phyloP scores from a whole-genome alignment of 2,329 filamentous ascomycete species.

The Cladosporium sp. region DNA sequence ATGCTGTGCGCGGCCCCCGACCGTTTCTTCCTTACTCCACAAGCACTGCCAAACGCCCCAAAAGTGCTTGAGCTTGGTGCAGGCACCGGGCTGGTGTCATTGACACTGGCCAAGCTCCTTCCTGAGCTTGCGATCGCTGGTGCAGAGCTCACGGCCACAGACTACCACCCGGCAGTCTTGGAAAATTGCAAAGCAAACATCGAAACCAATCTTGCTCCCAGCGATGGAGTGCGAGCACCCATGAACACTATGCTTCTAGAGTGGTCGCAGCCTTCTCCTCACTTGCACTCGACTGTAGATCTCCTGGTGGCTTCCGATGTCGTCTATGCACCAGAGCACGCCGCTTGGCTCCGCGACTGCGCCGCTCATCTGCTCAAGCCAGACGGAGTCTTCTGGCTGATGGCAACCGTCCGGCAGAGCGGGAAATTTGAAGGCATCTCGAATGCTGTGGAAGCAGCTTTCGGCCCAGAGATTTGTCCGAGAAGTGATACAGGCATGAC shows the following conservation, averaged over 20 bases:
- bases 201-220: not conserved
- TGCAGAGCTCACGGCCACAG: not conserved
- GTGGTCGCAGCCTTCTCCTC: not conserved
- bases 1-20: not conserved
- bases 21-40: not conserved
- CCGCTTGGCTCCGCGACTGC: not conserved
- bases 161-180: not conserved
- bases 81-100: not conserved
- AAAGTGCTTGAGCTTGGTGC: slow-evolving; percentile 2
- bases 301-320: not conserved
- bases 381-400: not conserved
- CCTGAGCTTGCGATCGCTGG: not conserved
- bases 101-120: not conserved
- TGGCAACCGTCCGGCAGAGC: not conserved
- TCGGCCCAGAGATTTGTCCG: not conserved
- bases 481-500: not conserved
- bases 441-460: not conserved
- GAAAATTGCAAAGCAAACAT: not conserved
- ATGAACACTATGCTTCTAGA: not conserved
- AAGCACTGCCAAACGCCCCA: not conserved
- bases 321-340: not conserved
- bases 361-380: not conserved
- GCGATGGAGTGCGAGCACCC: not conserved
- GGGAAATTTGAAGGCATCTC: not conserved
- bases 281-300: not conserved